Percentiles rank a stretch among this genome's conserved stretches.
These are phyloP conservation scores for Cladosporium colombiae DNA, from an alignment of 2,329 filamentous ascomycete genomes.

Conservation along the genomic window DNA sequence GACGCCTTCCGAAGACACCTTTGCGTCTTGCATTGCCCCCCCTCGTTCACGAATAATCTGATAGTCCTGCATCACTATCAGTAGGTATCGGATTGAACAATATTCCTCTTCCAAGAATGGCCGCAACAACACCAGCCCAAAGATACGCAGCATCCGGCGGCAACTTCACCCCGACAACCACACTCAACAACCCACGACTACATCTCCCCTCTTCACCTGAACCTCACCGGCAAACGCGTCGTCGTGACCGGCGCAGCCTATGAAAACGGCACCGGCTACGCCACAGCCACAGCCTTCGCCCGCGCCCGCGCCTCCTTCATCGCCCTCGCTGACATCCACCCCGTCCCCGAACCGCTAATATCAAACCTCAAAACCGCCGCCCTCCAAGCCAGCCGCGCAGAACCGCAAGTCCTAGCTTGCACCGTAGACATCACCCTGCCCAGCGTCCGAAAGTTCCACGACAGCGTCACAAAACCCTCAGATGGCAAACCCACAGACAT, in stretches of 20 bases:
- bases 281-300: conserved; percentile 58
- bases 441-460: conserved; percentile 40
- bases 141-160: background rate
- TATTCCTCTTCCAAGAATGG: background rate
- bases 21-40: no score
- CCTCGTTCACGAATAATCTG: no score
- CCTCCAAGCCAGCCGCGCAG: conserved; percentile 34
- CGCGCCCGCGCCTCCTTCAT: conserved; percentile 56
- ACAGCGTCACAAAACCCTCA: conserved; percentile 36
- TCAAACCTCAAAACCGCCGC: conserved; percentile 32
- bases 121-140: background rate
- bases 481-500: conserved; percentile 36
- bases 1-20: background rate
- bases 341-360: conserved; percentile 41
- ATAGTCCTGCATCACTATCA: no score
- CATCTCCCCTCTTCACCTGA: conserved; percentile 41
- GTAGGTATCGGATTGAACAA: background rate
- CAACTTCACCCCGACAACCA: background rate
- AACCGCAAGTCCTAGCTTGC: conserved; percentile 47
- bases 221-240: conserved; percentile 44
- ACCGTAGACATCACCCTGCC: conserved; percentile 46
- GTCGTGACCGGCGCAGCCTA: conserved; percentile 54
- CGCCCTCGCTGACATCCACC: conserved; percentile 55
- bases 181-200: conserved; percentile 49
- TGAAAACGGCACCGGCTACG: conserved; percentile 44